Percentiles rank a stretch among this genome's conserved stretches.
These are phyloP conservation scores for Trichosanthes truncata DNA, from an alignment of 306 rosid species.

Conservation along the genomic window DNA sequence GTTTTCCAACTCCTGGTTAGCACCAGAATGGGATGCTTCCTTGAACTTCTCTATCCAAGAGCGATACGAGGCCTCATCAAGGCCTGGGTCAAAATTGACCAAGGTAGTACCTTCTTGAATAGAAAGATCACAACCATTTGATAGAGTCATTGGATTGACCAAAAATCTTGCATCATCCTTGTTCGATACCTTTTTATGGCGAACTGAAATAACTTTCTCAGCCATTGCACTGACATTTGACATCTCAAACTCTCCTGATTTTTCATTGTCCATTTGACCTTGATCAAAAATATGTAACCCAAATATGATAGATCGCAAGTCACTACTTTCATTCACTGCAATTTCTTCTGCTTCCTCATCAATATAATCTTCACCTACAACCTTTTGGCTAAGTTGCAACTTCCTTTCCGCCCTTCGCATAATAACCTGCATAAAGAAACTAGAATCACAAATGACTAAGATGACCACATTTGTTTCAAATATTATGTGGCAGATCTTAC, in stretches of 20 bases:
- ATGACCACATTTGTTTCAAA: constrained; percentile 6
- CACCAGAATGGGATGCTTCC: constrained; percentile 47
- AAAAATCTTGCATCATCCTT: constrained; percentile 61
- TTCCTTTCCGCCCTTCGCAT: constrained; percentile 91
- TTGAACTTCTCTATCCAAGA: constrained; percentile 84
- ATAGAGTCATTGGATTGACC: constrained; percentile 38
- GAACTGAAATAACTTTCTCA: constrained; percentile 59
- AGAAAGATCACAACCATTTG: constrained; percentile 26
- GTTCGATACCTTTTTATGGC: constrained; percentile 22
- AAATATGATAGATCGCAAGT: constrained; percentile 72
- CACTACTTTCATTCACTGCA: constrained; percentile 41
- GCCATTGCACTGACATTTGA: constrained; percentile 56
- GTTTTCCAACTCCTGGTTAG: constrained; percentile 34
- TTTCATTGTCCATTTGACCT: constrained; percentile 28
- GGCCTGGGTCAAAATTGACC: constrained; percentile 31
- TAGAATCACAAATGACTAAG: constrained; percentile 12
- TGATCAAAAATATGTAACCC: constrained; percentile 65
- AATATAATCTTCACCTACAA: constrained; percentile 48
- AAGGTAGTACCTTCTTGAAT: constrained; percentile 28
- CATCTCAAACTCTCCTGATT: constrained; percentile 26
- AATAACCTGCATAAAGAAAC: constrained; percentile 46
- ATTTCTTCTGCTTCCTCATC: constrained; percentile 36
- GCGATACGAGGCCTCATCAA: constrained; percentile 71
- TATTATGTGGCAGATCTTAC: constrained; percentile 29
- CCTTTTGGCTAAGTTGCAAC: constrained; percentile 72